phyloP scores from a whole-genome alignment of 2,329 filamentous ascomycete species.

The Aspergillus tanneri region DNA sequence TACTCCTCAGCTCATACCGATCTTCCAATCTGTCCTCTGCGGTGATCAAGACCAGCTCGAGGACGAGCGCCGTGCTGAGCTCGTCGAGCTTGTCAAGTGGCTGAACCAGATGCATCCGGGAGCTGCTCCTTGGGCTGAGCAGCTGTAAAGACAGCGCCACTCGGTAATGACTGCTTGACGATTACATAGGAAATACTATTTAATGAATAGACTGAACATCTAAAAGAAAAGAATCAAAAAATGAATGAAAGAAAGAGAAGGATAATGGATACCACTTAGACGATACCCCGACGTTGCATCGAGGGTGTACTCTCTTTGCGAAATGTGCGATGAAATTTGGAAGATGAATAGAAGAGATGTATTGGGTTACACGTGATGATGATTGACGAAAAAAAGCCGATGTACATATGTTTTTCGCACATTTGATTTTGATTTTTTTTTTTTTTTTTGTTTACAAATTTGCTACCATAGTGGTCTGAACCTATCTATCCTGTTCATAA shows the following conservation, averaged over 20 bases:
- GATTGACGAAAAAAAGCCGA: slow-evolving; percentile 28
- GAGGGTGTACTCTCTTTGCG: not conserved
- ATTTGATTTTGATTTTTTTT: slow-evolving; percentile 7
- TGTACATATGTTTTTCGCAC: slow-evolving; percentile 11
- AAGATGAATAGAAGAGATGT: slow-evolving; percentile 9
- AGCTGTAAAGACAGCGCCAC: slow-evolving; percentile 27
- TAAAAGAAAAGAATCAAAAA: too few relatives aligned
- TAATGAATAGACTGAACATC: slow-evolving; percentile 19
- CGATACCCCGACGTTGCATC: slow-evolving; percentile 20
- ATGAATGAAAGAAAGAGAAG: slow-evolving; percentile 1
- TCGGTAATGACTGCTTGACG: slow-evolving; percentile 7
- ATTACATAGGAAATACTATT: slow-evolving; percentile 1
- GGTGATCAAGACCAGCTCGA: slow-evolving; percentile 49
- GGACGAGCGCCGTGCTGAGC: slow-evolving; percentile 48
- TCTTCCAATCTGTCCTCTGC: slow-evolving; percentile 49
- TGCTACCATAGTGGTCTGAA: too few relatives aligned
- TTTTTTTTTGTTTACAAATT: too few relatives aligned
- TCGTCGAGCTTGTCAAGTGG: slow-evolving; percentile 50
- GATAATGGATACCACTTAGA: slow-evolving; percentile 19
- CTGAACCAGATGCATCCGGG: slow-evolving; percentile 48
- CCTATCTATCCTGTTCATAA: too few relatives aligned
- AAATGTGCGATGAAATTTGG: not conserved
- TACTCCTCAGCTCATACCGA: slow-evolving; percentile 47
- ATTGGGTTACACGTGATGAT: too few relatives aligned
- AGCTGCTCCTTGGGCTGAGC: slow-evolving; percentile 40